Evolutionary conservation across 192 early-diverging fungal species (phyloP), one percentile per base, ranked within the genome.

Genomic region (Coemansia sp.): DNA sequence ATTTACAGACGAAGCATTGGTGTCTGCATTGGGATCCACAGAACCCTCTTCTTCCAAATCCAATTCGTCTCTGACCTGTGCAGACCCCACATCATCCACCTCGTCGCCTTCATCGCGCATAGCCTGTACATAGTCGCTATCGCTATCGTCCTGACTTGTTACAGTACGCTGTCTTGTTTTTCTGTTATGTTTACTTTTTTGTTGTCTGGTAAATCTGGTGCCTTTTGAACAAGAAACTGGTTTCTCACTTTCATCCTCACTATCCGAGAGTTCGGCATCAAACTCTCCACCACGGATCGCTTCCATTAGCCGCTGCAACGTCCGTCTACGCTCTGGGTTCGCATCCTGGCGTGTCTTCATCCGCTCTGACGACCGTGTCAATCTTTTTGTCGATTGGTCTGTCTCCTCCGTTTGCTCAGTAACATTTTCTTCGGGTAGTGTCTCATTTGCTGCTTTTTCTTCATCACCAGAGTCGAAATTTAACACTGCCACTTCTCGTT

Each of bases 281-380:
- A 78, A 74, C 3, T 64, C 70, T 20, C 76, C 76, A 8, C 64
- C 66, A 20, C 67, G 62, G 57, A 78, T 61, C 14, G 76, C 76
- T 4, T 63, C 59, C 66, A 74, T 69, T 6, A 78, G 76, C 32
- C 64, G 70, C 54, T 74, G 76, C 33, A 78, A 29, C 24, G 67
- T 63, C 31, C 23, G 66, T 27, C 30, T 66, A 54, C 71, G 70
- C 30, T 64, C 76, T 0, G 76, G 70, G 32, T 70, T 60, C 33
- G 76, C 51, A 29, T 69, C 71, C 56, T 72, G 76, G 6, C 76
- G 76, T 54, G 76, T 73, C 52, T 64, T 61, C 63, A 78, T 66
- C 19, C 76, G 71, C 66, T 56, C 59, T 14, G 62, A 23, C 46
- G 36, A 57, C 5, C 57, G 57, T 25, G 32, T 65, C 25, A 30